Evolutionary conservation across 768 basidiomycete species (phyloP).

Genomic region (Trametes maxima): DNA sequence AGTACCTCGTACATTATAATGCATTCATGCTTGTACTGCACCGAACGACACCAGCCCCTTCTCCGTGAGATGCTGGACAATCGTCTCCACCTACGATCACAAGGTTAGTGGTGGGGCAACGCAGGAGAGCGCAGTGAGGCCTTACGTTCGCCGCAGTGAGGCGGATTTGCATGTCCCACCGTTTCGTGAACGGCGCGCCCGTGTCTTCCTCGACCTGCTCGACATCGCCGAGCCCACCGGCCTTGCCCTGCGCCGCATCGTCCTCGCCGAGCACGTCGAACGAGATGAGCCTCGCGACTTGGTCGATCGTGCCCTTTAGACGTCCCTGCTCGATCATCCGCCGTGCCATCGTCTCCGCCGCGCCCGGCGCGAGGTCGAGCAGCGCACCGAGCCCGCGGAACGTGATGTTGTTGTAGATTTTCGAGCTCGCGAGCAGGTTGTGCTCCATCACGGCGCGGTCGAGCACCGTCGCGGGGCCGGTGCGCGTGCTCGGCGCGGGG

Average conservation of each 20-base stretch:
- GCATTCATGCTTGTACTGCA: conserved; percentile 27
- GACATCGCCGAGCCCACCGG: conserved; percentile 87
- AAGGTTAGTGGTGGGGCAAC: conserved; percentile 17
- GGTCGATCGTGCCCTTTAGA: conserved; percentile 91
- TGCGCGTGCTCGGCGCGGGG: conserved; percentile 67
- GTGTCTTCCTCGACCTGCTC: conserved; percentile 88
- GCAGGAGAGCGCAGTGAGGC: not conserved
- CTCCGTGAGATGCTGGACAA: conserved; percentile 80
- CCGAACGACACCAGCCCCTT: conserved; percentile 57
- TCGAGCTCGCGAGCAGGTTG: conserved; percentile 94
- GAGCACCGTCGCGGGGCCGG: conserved; percentile 92
- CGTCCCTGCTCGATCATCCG: conserved; percentile 99
- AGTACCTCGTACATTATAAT: conserved; percentile 31
- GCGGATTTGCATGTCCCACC: conserved; percentile 95
- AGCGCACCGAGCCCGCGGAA: conserved; percentile 92
- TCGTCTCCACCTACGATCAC: conserved; percentile 68
- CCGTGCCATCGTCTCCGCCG: conserved; percentile 96
- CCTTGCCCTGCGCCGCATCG: conserved; percentile 92
- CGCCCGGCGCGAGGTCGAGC: conserved; percentile 86
- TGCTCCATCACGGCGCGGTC: conserved; percentile 99
- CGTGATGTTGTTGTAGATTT: conserved; percentile 97
- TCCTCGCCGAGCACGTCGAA: conserved; percentile 89
- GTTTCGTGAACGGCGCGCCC: conserved; percentile 86
- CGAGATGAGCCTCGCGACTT: conserved; percentile 92
- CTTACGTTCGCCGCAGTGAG: conserved; percentile 84